phyloP scores from a whole-genome alignment of 495 filamentous ascomycete species.

The Xylaria grammica region DNA sequence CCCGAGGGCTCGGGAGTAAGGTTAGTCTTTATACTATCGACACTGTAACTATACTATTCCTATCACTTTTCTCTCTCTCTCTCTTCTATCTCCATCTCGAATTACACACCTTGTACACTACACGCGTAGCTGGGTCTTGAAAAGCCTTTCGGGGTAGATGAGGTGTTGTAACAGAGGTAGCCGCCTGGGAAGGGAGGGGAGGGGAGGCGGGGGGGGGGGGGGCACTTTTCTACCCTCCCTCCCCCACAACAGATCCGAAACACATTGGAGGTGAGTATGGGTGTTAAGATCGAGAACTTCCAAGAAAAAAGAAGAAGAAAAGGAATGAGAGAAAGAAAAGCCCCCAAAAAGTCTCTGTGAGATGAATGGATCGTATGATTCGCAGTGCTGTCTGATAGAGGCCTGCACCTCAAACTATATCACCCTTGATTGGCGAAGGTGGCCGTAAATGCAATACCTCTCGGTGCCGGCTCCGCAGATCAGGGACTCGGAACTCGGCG shows the following conservation, averaged over 20 bases:
- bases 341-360: neutral
- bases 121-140: no score
- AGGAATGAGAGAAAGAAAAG: neutral
- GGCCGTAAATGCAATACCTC: conserved; percentile 25
- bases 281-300: no score
- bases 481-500: conserved; percentile 37
- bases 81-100: no score
- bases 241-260: conserved; percentile 20
- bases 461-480: conserved; percentile 35
- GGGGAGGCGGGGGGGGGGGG: no score
- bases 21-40: no score
- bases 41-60: no score
- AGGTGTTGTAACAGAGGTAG: conserved; percentile 1
- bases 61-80: no score
- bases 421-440: conserved; percentile 20
- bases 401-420: conserved; percentile 15
- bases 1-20: conserved; percentile 16
- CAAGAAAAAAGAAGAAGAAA: neutral
- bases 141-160: no score
- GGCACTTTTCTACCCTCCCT: no score
- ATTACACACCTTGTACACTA: no score
- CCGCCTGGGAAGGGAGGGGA: no score
- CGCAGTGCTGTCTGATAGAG: neutral
- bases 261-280: no score
- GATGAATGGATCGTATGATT: conserved; percentile 9